Conservation (phyloP, 768 basidiomycete species). For the Infundibulicybe gibba region DNA sequence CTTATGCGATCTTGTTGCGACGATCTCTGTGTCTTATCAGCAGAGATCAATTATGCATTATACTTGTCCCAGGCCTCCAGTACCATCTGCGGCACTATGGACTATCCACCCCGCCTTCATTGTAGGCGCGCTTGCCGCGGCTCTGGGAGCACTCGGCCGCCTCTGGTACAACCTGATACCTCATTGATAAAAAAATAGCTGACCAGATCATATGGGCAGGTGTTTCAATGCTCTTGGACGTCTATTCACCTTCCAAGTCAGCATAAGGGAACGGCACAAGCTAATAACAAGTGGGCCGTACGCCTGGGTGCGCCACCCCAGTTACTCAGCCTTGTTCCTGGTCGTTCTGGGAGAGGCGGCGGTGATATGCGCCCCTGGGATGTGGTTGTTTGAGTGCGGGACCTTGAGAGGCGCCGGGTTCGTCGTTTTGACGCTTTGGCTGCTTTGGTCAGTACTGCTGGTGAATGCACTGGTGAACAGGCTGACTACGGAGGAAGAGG, state of each 20-base stretch:
- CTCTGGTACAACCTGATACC: not conserved
- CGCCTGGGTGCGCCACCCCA: constrained; percentile 7
- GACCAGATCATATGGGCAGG: not conserved
- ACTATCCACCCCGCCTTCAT: not conserved
- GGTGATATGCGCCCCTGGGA: constrained; percentile 5
- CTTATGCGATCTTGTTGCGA: constrained; percentile 1
- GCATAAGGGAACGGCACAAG: constrained; percentile 1
- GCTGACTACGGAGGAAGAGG: constrained; percentile 7
- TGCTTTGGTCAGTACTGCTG: not conserved
- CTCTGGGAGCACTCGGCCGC: not conserved
- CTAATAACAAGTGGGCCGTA: constrained; percentile 7
- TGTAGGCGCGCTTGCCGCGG: not conserved
- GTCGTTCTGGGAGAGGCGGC: not conserved
- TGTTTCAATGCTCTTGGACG: not conserved
- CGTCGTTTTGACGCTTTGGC: constrained; percentile 1
- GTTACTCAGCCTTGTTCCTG: constrained; percentile 1
- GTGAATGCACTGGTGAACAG: constrained; percentile 2
- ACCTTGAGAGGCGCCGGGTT: not conserved
- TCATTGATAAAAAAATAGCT: not conserved
- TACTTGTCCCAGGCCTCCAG: not conserved
- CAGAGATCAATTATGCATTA: not conserved
- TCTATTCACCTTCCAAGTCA: constrained; percentile 4
- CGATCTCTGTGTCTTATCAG: not conserved
- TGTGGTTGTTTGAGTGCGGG: constrained; percentile 10
- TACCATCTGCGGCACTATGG: not conserved